Base-by-base conservation (phyloP, 2,329 filamentous ascomycete species). In the Macrophomina tecta region DNA sequence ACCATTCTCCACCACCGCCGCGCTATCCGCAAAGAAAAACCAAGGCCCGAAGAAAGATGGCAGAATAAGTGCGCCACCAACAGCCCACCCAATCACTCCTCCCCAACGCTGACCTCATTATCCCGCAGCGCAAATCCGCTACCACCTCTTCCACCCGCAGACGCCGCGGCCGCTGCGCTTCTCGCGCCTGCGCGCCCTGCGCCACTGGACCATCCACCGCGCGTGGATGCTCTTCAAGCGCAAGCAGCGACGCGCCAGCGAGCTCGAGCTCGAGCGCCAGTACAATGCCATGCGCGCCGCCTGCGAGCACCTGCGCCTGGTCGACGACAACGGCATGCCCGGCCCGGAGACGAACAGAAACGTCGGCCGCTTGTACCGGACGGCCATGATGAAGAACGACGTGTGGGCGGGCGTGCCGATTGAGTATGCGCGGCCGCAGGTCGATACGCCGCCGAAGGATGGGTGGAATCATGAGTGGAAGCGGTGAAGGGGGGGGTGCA, bases 191-290 rank as follows among this genome's bases (percentile, higher is more conserved):
- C 90, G 95, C 66, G 87, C 89, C 80, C 89, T 99, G 70, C 92
- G 95, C 55, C 95, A 99, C 85, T 99, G 95, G 95, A 98, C 95
- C 62, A 98, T 99, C 80, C 94, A 98, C 84, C 93, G 95, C 73
- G 94, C 94, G 28, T 98, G 94, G 93, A 86, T 92, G 74, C 85
- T 98, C 36, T 91, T 90, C 81, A 89, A 90, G 73, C 86, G 89
- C 72, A 87, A 91, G 76, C 85, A 89, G 73, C 89, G 89, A 58
- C 83, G 86, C 70, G 81, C 83, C 42, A 85, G 88, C 62, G 85
- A 91, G 76, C 82, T 85, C 65, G 92, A 94, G 77, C 85, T 97
- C 55, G 88, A 93, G 81, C 85, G 91, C 49, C 88, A 88, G 83
- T 93, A 94, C 81, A 90, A 92, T 75, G 88, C 87, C 75, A 98